These are phyloP conservation scores for Neostapfia colusana DNA, from an alignment of 176 grass and related monocot genomes.

Conservation along the genomic window DNA sequence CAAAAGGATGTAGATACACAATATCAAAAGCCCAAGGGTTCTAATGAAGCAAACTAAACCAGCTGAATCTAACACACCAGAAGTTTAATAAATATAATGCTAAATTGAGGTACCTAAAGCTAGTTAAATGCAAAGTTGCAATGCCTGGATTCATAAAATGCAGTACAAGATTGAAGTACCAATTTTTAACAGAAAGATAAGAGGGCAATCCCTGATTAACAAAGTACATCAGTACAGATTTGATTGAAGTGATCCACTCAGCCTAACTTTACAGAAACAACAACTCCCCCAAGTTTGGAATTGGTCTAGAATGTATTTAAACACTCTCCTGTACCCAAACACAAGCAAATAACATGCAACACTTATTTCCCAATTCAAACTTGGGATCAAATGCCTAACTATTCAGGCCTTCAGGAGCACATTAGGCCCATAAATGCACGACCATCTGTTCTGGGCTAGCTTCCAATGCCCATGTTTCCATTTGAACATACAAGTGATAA, in stretches of 20 bases:
- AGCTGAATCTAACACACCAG: not conserved
- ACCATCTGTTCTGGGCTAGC: not conserved
- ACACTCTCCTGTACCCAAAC: conserved; percentile 1
- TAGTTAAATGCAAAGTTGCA: too few relatives aligned
- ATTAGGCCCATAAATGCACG: not conserved
- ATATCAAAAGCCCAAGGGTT: not conserved
- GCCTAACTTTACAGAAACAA: not conserved
- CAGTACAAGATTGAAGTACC: not conserved
- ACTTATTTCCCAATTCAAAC: too few relatives aligned
- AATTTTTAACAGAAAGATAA: not conserved
- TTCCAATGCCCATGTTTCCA: not conserved
- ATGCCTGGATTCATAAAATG: not conserved
- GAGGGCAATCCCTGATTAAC: not conserved
- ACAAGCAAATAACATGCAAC: not conserved
- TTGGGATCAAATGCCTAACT: not conserved
- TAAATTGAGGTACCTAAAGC: not conserved
- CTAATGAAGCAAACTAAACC: not conserved
- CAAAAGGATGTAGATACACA: not conserved
- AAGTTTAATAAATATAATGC: not conserved
- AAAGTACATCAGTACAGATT: not conserved
- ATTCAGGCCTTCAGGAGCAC: not conserved
- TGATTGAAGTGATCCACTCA: not conserved
- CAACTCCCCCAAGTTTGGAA: not conserved
- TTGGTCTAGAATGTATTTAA: too few relatives aligned
- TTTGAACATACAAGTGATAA: not conserved